phyloP scores from a whole-genome alignment of 305 asterid genomes.

The Fraxinus platypoda region DNA sequence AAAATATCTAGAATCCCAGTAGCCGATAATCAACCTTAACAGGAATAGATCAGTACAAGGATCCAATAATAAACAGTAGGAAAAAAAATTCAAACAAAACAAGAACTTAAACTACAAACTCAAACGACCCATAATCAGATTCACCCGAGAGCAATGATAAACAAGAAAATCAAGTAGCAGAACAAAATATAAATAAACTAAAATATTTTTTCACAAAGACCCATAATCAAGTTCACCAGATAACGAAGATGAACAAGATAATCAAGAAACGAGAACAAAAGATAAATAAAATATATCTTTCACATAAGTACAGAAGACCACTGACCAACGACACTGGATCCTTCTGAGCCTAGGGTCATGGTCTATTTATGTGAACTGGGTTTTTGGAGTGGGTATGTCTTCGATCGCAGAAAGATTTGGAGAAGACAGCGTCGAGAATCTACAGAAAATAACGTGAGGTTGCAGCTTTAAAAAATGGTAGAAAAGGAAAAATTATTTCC shows the following conservation, averaged over 20 bases:
- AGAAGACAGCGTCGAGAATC: not conserved
- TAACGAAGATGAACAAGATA: not conserved
- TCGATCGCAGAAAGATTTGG: constrained; percentile 7
- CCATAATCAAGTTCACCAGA: not conserved
- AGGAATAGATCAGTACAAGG: not conserved
- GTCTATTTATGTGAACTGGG: not conserved
- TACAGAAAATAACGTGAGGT: not conserved
- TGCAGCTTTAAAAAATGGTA: not conserved
- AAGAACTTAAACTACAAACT: not conserved
- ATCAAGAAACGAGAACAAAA: not conserved
- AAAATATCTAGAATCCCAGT: not conserved
- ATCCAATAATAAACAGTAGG: not conserved
- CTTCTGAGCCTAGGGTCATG: constrained; percentile 60
- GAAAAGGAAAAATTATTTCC: not conserved
- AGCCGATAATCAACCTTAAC: not conserved
- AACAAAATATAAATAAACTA: not conserved
- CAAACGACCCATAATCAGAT: not conserved
- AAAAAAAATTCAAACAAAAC: not conserved
- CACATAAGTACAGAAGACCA: not conserved
- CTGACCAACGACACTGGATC: constrained; percentile 58
- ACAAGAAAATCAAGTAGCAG: not conserved
- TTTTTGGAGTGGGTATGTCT: not conserved
- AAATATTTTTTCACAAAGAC: not conserved
- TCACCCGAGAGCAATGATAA: not conserved
- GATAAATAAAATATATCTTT: too few relatives aligned